Conservation (phyloP, 345 rosid genomes). For the Salix exigua region DNA sequence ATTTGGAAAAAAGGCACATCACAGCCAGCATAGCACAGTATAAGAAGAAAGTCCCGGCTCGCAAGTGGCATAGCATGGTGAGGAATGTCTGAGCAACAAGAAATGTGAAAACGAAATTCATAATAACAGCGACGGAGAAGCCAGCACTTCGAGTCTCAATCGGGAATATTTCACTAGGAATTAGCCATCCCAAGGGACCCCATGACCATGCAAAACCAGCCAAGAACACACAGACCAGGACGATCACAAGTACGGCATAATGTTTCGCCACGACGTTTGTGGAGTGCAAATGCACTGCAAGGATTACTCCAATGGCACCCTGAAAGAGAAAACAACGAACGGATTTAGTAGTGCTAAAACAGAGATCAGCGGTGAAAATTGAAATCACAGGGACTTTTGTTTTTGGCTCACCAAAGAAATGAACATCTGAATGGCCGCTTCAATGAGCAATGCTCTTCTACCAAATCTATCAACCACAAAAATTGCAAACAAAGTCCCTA, state of each 20-base stretch:
- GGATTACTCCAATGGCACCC: constrained; percentile 39
- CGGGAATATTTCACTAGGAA: constrained; percentile 62
- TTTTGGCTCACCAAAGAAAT: constrained; percentile 23
- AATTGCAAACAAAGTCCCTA: constrained; percentile 31
- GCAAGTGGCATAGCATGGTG: constrained; percentile 44
- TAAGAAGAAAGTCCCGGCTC: constrained; percentile 54
- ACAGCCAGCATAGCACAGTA: constrained; percentile 39
- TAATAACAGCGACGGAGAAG: constrained; percentile 46
- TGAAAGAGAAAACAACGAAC: constrained; percentile 2
- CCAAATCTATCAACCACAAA: constrained; percentile 38
- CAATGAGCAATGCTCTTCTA: constrained; percentile 35
- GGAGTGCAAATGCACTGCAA: constrained; percentile 21
- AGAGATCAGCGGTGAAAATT: neutral
- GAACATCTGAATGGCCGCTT: constrained; percentile 33
- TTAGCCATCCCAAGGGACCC: constrained; percentile 71
- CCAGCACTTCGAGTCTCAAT: constrained; percentile 55
- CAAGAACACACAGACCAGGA: constrained; percentile 42
- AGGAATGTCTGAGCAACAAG: constrained; percentile 56
- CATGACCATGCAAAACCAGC: constrained; percentile 76
- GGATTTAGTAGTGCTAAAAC: neutral
- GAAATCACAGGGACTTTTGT: neutral
- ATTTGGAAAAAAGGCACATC: constrained; percentile 25
- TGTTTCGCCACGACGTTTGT: constrained; percentile 18
- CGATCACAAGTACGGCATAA: constrained; percentile 34
- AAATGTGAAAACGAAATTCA: constrained; percentile 54